Percentiles rank a stretch among this genome's conserved stretches.
Conservation (phyloP, 176 grass and related monocot species). For the Juncus effusus region DNA sequence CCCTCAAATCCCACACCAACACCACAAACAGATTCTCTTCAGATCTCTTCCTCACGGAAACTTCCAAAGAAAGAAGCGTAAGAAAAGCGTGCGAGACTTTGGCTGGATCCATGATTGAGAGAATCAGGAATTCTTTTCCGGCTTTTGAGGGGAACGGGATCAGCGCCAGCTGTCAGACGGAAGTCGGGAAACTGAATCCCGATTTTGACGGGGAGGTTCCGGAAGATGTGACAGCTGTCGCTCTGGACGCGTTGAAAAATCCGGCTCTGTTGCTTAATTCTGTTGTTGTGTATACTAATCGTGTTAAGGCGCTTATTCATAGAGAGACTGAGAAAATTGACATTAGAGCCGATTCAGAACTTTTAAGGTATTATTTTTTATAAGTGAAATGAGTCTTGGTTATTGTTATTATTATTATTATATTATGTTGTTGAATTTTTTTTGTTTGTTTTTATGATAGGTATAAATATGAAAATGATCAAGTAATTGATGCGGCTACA, state of each 20-base stretch:
- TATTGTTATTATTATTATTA: conserved; percentile 23
- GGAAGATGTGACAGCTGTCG: conserved; percentile 69
- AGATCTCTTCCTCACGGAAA: conserved; percentile 71
- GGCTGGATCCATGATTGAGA: conserved; percentile 71
- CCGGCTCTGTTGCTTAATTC: conserved; percentile 76
- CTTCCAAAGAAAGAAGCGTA: conserved; percentile 60
- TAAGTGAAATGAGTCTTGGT: background rate
- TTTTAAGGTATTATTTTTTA: conserved; percentile 62
- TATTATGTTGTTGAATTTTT: conserved; percentile 13
- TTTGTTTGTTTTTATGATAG: conserved; percentile 48
- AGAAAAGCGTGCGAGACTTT: conserved; percentile 84
- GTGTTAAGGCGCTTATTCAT: conserved; percentile 68
- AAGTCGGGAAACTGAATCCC: conserved; percentile 71
- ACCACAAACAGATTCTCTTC: conserved; percentile 45
- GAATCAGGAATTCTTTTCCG: conserved; percentile 67
- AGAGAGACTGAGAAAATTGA: conserved; percentile 96
- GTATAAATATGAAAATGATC: conserved; percentile 98
- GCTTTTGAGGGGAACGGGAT: conserved; percentile 91
- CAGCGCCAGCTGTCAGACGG: conserved; percentile 72
- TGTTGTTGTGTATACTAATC: conserved; percentile 61
- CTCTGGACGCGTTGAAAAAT: conserved; percentile 71
- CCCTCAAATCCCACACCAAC: conserved; percentile 40
- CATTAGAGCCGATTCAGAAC: conserved; percentile 84
- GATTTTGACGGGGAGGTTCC: conserved; percentile 86
- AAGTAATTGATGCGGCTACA: conserved; percentile 93